Evolutionary conservation across 768 basidiomycete genomes (phyloP).

Genomic region (Tulasnella sp.): DNA sequence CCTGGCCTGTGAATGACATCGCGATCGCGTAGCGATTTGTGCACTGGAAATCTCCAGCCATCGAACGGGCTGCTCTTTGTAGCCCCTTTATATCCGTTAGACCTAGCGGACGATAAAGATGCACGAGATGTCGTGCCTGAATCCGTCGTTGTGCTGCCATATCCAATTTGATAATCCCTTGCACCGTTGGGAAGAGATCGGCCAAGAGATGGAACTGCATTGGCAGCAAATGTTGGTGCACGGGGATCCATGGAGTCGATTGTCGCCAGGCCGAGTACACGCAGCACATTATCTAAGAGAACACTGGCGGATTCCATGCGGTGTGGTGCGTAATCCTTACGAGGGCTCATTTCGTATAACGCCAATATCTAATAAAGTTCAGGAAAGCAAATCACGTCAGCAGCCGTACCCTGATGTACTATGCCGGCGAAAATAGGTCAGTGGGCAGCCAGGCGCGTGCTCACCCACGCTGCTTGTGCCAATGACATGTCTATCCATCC

Average conservation of each 20-base stretch:
- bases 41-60: no score
- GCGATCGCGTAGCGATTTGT: neutral
- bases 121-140: no score
- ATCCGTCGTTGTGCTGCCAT: no score
- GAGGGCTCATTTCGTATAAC: slow-evolving; percentile 15
- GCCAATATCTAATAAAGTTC: neutral
- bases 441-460: no score
- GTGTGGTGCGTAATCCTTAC: neutral
- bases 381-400: no score
- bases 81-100: no score
- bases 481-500: slow-evolving; percentile 12
- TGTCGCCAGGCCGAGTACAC: slow-evolving; percentile 3
- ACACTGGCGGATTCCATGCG: neutral
- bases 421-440: no score
- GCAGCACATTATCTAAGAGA: slow-evolving; percentile 13
- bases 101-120: no score
- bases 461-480: slow-evolving; percentile 18
- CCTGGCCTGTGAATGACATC: neutral
- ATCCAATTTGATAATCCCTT: no score
- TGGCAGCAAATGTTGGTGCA: slow-evolving; percentile 3
- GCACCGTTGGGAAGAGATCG: neutral
- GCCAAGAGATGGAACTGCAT: slow-evolving; percentile 6
- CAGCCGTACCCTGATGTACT: no score
- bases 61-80: no score
- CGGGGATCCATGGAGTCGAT: slow-evolving; percentile 14